These are phyloP conservation scores for Mixia osmundae DNA, from an alignment of 1,284 basidiomycete genomes.

Conservation along the genomic window DNA sequence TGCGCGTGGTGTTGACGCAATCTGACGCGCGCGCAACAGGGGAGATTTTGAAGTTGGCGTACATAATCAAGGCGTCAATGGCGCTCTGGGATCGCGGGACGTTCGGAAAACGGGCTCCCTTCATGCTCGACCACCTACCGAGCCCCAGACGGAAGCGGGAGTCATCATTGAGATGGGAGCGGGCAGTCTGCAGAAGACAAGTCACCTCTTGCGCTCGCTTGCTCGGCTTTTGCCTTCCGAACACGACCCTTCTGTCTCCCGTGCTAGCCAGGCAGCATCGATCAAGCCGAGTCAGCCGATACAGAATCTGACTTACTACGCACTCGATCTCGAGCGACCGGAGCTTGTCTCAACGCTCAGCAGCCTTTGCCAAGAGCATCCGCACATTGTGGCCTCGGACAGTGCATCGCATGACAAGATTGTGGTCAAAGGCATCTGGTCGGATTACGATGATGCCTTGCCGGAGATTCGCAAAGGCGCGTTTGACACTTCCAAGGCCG, in stretches of 20 bases:
- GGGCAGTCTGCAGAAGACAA: constrained; percentile 60
- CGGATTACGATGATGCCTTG: constrained; percentile 62
- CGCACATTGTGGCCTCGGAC: constrained; percentile 6
- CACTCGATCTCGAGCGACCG: constrained; percentile 68
- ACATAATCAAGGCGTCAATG: constrained; percentile 16
- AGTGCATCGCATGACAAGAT: constrained; percentile 28
- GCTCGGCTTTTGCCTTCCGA: constrained; percentile 29
- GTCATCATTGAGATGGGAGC: constrained; percentile 17
- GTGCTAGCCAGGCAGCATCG: constrained; percentile 7
- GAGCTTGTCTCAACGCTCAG: constrained; percentile 59
- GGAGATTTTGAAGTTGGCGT: constrained; percentile 10
- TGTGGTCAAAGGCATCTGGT: constrained; percentile 55
- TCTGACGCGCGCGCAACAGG: constrained; percentile 1
- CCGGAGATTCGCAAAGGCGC: constrained; percentile 28
- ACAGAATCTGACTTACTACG: constrained; percentile 59
- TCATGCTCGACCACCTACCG: neutral
- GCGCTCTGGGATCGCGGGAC: constrained; percentile 5
- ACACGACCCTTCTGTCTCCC: constrained; percentile 16
- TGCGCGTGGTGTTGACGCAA: neutral
- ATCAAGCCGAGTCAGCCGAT: constrained; percentile 13
- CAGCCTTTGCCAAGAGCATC: constrained; percentile 9
- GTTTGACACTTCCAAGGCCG: constrained; percentile 16
- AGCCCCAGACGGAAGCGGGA: constrained; percentile 1
- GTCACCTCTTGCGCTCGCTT: constrained; percentile 55
- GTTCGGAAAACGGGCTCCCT: too few species aligned